phyloP scores from a whole-genome alignment of 2,329 filamentous ascomycete species.

The Pyrenochaeta sp. region DNA sequence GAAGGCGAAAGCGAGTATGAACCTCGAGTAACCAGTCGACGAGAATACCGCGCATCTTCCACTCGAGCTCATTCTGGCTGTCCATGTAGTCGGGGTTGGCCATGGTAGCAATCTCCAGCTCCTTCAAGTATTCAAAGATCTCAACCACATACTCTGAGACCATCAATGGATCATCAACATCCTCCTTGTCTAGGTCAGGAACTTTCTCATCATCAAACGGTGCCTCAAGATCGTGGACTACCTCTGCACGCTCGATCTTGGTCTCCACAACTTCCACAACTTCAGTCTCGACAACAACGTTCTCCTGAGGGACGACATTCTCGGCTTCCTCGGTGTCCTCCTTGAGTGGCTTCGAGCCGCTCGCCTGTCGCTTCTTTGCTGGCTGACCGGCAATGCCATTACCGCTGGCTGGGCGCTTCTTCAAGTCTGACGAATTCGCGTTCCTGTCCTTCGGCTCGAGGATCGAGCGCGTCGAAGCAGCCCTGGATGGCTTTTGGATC shows the following conservation, averaged over 20 bases:
- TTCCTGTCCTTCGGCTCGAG: slow-evolving; percentile 77
- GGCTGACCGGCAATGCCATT: slow-evolving; percentile 69
- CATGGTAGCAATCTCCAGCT: slow-evolving; percentile 80
- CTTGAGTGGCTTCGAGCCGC: slow-evolving; percentile 60
- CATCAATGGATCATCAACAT: slow-evolving; percentile 94
- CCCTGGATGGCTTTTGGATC: slow-evolving; percentile 74
- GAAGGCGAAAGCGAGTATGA: slow-evolving; percentile 92
- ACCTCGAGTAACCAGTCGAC: slow-evolving; percentile 99
- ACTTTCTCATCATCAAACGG: slow-evolving; percentile 45
- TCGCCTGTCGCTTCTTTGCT: slow-evolving; percentile 72
- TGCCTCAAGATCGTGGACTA: slow-evolving; percentile 27
- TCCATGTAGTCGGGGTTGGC: slow-evolving; percentile 96
- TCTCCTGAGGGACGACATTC: slow-evolving; percentile 62
- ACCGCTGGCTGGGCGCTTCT: slow-evolving; percentile 79
- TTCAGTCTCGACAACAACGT: slow-evolving; percentile 58
- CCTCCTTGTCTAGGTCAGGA: slow-evolving; percentile 79
- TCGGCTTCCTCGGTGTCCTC: slow-evolving; percentile 65
- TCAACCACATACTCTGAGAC: slow-evolving; percentile 96
- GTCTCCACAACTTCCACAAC: slow-evolving; percentile 28
- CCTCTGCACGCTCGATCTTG: slow-evolving; percentile 24
- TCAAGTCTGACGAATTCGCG: slow-evolving; percentile 64
- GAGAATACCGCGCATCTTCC: slow-evolving; percentile 97
- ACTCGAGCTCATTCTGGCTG: slow-evolving; percentile 92
- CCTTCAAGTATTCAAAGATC: slow-evolving; percentile 93
- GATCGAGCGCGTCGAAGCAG: slow-evolving; percentile 67